These are phyloP conservation scores for Monilinia fructicola DNA, from an alignment of 2,329 filamentous ascomycete genomes.

Conservation along the genomic window DNA sequence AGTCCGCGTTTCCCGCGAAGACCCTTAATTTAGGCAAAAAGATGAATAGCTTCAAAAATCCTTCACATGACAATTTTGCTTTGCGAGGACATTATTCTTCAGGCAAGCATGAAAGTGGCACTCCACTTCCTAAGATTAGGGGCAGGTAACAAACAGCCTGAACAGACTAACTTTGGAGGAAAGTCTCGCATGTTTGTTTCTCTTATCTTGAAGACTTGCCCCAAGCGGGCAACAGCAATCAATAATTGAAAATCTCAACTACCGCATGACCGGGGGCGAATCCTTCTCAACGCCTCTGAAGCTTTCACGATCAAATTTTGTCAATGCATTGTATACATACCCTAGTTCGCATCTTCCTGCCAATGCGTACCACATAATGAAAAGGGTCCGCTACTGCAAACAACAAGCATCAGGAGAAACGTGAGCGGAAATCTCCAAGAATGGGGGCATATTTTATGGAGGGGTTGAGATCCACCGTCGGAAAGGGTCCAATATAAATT, in stretches of 20 bases:
- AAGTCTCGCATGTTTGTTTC: too few species aligned
- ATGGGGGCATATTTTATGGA: constrained; percentile 13
- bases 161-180: too few species aligned
- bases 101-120: background rate
- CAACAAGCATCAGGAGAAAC: constrained; percentile 4
- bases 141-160: background rate
- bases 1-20: constrained; percentile 15
- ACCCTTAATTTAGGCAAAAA: constrained; percentile 17
- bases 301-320: constrained; percentile 13
- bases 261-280: constrained; percentile 15
- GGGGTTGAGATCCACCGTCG: constrained; percentile 4
- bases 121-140: constrained; percentile 4
- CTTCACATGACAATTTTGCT: background rate
- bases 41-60: constrained; percentile 5
- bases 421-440: constrained; percentile 9
- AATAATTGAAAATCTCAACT: constrained; percentile 1
- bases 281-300: constrained; percentile 3
- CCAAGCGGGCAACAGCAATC: background rate
- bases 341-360: background rate
- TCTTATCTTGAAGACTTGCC: background rate
- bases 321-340: constrained; percentile 14
- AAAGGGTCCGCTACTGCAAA: constrained; percentile 16
- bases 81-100: background rate
- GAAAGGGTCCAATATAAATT: background rate
- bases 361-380: constrained; percentile 6